Base-by-base conservation (phyloP, 306 rosid species). In the Lathyrus tuberosus region DNA sequence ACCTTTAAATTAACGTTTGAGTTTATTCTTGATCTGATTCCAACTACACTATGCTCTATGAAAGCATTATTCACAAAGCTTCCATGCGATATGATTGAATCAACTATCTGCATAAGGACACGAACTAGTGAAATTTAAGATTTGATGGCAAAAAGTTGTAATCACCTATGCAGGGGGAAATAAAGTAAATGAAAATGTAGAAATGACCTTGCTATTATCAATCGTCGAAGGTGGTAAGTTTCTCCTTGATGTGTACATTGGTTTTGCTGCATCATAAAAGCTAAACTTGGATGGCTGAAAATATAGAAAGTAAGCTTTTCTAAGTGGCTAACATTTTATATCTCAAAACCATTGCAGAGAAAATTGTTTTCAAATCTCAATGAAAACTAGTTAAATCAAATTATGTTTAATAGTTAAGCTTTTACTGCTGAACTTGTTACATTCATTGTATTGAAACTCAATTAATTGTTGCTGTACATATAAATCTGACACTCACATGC, bases 191-290 rank as follows among this genome's bases (percentile, higher is more conserved):
- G 9, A 44, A 61, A 15, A 46, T 64, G 60, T 26, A 38, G 54
- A 71, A 20, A 76, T 56, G 76, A 90, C 98, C 98, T 84, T 94
- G 89, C 98, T 76, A 22, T 69, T 86, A 77, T 90, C 96, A 65
- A 94, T 85, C 84, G 85, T 87, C 28, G 98, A 47, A 51, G 98
- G 98, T 13, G 98, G 98, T 57, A 93, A 80, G 93, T 90, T 93
- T 84, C 97, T 88, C 80, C 98, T 85, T 68, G 98, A 93, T 67
- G 98, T 85, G 74, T 80, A 93, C 91, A 78, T 93, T 24, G 98
- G 96, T 77, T 90, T 84, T 46, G 91, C 68, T 63, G 97, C 98
- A 81, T 90, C 78, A 11, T 94, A 90, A 67, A 90, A 94, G 70
- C 97, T 90, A 78, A 90, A 94, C 64, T 78, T 81, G 13, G 92